Evolutionary conservation across 202 grass and related monocot species (phyloP).

Genomic region (Schoenoplectus triqueter): DNA sequence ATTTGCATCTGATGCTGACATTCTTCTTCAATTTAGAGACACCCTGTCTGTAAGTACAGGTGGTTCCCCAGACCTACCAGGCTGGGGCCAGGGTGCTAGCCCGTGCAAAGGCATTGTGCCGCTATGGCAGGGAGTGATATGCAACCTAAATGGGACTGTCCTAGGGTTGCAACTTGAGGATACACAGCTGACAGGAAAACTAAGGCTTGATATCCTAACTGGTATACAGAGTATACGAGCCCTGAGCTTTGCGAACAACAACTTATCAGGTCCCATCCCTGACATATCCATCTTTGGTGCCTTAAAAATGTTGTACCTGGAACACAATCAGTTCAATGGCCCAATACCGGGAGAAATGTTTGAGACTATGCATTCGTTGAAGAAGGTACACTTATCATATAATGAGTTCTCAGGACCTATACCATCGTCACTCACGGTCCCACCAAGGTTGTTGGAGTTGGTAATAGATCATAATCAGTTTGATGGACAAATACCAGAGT

Average conservation of each 20-base stretch:
- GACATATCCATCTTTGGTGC: conserved; percentile 49
- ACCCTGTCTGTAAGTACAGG: conserved; percentile 30
- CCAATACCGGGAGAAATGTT: conserved; percentile 56
- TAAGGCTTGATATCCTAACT: conserved; percentile 46
- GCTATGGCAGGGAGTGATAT: conserved; percentile 48
- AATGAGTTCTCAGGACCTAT: conserved; percentile 61
- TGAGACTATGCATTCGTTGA: conserved; percentile 39
- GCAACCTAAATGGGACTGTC: conserved; percentile 47
- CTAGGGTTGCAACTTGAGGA: conserved; percentile 48
- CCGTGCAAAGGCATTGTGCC: conserved; percentile 43
- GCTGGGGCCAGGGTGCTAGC: conserved; percentile 13
- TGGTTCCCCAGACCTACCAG: conserved; percentile 9
- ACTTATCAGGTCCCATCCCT: conserved; percentile 59
- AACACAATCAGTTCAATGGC: conserved; percentile 55
- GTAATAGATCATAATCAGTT: conserved; percentile 64
- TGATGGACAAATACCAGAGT: conserved; percentile 62
- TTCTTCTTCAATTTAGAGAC: conserved; percentile 42
- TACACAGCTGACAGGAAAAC: conserved; percentile 48
- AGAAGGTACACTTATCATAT: conserved; percentile 48
- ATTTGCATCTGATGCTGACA: conserved; percentile 31
- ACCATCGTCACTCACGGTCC: conserved; percentile 50
- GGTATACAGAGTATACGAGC: conserved; percentile 49
- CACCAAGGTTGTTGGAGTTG: conserved; percentile 38
- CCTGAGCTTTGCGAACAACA: conserved; percentile 75
- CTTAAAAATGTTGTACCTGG: conserved; percentile 61